Conservation (phyloP, 768 basidiomycete species). For the Amanita subjunquillea region DNA sequence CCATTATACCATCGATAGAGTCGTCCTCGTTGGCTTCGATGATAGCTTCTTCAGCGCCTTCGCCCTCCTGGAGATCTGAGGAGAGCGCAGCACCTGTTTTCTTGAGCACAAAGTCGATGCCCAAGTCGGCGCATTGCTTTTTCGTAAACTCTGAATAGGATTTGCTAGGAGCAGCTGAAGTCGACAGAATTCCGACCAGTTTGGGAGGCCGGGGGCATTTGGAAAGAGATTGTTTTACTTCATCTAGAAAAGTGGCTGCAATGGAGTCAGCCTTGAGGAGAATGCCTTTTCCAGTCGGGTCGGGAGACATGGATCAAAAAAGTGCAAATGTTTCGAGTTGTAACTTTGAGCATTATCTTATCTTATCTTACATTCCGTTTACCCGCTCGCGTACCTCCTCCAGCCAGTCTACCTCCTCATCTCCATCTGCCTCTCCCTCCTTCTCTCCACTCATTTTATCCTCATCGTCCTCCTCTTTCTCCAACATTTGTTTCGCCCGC, state of each 20-base stretch:
- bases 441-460: conserved; percentile 15
- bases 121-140: conserved; percentile 84
- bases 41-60: conserved; percentile 93
- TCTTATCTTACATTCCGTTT: conserved; percentile 18
- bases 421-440: conserved; percentile 16
- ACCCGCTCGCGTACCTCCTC: conserved; percentile 9
- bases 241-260: conserved; percentile 58
- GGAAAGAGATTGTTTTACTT: conserved; percentile 43
- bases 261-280: conserved; percentile 74
- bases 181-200: conserved; percentile 87
- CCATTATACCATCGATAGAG: conserved; percentile 90
- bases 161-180: conserved; percentile 68
- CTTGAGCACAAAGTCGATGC: conserved; percentile 78
- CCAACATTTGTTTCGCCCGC: conserved; percentile 55
- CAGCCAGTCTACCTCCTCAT: conserved; percentile 14
- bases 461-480: conserved; percentile 42
- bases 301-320: conserved; percentile 11
- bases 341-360: conserved; percentile 1
- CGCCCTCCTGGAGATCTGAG: conserved; percentile 56
- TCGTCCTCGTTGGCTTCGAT: conserved; percentile 89
- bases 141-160: conserved; percentile 86
- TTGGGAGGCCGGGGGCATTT: conserved; percentile 41
- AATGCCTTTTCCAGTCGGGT: conserved; percentile 48
- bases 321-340: background rate
- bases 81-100: conserved; percentile 54